These are phyloP conservation scores for Nematodospora valgi DNA, from an alignment of 805 yeast species.

Conservation along the genomic window DNA sequence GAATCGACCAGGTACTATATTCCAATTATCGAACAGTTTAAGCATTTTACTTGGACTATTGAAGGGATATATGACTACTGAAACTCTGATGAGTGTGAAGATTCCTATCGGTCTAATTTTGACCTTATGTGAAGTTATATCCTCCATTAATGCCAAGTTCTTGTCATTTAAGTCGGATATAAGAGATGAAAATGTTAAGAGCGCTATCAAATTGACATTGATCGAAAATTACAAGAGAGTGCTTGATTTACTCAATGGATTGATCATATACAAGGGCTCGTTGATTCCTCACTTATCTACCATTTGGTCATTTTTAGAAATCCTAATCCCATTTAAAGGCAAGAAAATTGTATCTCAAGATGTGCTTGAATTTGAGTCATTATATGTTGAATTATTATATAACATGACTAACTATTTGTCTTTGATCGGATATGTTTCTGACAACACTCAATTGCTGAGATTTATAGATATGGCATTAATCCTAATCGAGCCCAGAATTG, in stretches of 20 bases:
- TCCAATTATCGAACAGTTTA: slow-evolving; percentile 51
- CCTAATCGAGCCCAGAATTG: slow-evolving; percentile 35
- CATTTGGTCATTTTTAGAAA: slow-evolving; percentile 55
- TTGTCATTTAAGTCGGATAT: slow-evolving; percentile 57
- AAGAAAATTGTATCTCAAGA: slow-evolving; percentile 27
- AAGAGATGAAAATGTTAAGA: slow-evolving; percentile 48
- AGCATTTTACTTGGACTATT: slow-evolving; percentile 39
- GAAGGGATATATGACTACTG: slow-evolving; percentile 41
- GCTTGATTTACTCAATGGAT: slow-evolving; percentile 34
- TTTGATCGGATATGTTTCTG: slow-evolving; percentile 41
- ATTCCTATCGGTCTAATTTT: slow-evolving; percentile 64
- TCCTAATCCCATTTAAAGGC: slow-evolving; percentile 51
- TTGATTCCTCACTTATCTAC: slow-evolving; percentile 46
- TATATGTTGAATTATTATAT: slow-evolving; percentile 35
- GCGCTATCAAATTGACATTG: slow-evolving; percentile 42
- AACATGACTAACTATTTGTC: slow-evolving; percentile 26
- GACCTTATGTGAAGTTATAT: slow-evolving; percentile 48
- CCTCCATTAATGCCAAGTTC: slow-evolving; percentile 53
- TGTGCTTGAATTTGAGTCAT: slow-evolving; percentile 34
- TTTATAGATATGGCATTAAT: slow-evolving; percentile 55
- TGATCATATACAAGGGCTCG: slow-evolving; percentile 38
- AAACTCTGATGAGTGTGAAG: slow-evolving; percentile 53
- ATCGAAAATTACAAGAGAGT: slow-evolving; percentile 44
- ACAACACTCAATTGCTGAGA: slow-evolving; percentile 50
- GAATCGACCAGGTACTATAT: slow-evolving; percentile 49